phyloP scores from a whole-genome alignment of 148 eudicot species.

The Cornus florida region DNA sequence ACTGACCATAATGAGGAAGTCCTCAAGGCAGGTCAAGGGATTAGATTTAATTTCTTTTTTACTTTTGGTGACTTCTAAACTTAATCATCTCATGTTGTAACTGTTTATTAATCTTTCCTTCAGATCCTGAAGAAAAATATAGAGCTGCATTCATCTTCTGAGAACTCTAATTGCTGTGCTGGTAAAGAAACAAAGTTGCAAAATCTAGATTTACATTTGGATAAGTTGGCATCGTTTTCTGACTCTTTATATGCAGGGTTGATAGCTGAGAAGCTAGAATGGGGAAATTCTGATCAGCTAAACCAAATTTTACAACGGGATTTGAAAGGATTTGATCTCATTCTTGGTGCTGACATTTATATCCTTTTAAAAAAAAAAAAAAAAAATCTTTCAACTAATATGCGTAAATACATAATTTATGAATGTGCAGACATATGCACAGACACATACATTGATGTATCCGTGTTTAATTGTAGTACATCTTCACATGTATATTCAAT shows the following conservation, averaged over 20 bases:
- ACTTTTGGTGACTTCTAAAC: neutral
- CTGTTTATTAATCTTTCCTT: constrained; percentile 9
- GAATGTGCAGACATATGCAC: neutral
- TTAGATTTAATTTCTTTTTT: neutral
- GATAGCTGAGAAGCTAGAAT: constrained; percentile 73
- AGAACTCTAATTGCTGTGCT: constrained; percentile 36
- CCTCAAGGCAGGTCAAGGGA: constrained; percentile 66
- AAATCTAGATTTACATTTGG: constrained; percentile 9
- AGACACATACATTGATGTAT: too few species aligned
- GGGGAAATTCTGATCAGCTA: constrained; percentile 76
- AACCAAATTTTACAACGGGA: constrained; percentile 47
- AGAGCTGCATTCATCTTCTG: constrained; percentile 60
- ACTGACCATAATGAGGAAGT: constrained; percentile 94
- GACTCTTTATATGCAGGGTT: constrained; percentile 38
- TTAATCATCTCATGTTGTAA: constrained; percentile 1
- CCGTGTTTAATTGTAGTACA: too few species aligned
- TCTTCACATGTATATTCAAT: neutral
- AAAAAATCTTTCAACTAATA: constrained; percentile 5
- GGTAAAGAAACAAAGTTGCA: constrained; percentile 43
- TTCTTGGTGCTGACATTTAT: constrained; percentile 99
- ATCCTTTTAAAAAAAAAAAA: too few species aligned
- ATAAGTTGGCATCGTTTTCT: constrained; percentile 6
- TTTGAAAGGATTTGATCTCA: constrained; percentile 79
- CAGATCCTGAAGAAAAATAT: constrained; percentile 82
- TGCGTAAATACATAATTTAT: neutral